Evolutionary conservation across 768 basidiomycete genomes (phyloP).

Genomic region (Boletus barrowsii): DNA sequence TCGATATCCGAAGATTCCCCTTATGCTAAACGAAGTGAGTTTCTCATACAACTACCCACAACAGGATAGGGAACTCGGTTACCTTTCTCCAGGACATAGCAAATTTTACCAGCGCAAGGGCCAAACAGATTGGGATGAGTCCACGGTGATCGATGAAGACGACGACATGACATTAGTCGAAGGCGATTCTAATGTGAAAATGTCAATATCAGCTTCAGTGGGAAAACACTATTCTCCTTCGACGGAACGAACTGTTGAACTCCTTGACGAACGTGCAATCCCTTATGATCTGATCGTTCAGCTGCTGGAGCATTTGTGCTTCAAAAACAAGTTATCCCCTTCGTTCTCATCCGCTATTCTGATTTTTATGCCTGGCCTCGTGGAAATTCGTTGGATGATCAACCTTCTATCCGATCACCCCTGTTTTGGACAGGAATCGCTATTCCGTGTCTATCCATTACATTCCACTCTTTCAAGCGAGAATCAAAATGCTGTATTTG

Average conservation of each 20-base stretch:
- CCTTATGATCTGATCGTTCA: conserved; percentile 88
- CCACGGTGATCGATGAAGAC: conserved; percentile 51
- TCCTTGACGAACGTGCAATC: conserved; percentile 83
- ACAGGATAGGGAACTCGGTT: neutral
- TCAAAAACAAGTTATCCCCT: conserved; percentile 49
- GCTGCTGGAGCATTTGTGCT: conserved; percentile 81
- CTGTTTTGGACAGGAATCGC: conserved; percentile 56
- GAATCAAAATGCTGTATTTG: conserved; percentile 87
- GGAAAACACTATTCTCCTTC: conserved; percentile 78
- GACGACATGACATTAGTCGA: conserved; percentile 52
- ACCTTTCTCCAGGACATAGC: conserved; percentile 46
- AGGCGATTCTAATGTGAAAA: conserved; percentile 10
- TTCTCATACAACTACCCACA: neutral
- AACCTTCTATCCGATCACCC: conserved; percentile 78
- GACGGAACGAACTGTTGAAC: conserved; percentile 76
- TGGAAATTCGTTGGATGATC: conserved; percentile 85
- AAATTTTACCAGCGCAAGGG: conserved; percentile 62
- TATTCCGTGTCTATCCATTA: conserved; percentile 78
- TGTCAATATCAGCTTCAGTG: conserved; percentile 44
- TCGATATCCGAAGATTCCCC: conserved; percentile 74
- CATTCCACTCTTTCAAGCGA: conserved; percentile 94
- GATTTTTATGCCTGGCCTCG: conserved; percentile 93
- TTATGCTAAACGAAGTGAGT: conserved; percentile 70
- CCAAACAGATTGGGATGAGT: conserved; percentile 78
- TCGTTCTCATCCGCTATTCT: conserved; percentile 77